Evolutionary conservation across 2,329 filamentous ascomycete species (phyloP).

Genomic region (Penicillium sp.): DNA sequence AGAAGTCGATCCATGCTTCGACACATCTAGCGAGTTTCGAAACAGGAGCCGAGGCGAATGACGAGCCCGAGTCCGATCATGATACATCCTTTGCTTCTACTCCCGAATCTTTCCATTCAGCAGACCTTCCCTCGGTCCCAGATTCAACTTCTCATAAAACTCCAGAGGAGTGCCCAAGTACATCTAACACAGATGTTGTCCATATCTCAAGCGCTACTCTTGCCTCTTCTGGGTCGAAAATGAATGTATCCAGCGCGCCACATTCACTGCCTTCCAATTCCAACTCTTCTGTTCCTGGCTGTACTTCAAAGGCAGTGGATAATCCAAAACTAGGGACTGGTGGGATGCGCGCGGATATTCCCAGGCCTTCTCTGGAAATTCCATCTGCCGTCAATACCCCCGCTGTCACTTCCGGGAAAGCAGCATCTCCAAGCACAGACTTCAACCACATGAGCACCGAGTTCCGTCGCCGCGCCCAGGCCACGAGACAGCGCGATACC

Average conservation of each 20-base stretch:
- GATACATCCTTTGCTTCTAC: slow-evolving; percentile 34
- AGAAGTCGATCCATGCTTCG: too few species aligned
- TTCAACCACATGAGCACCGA: slow-evolving; percentile 29
- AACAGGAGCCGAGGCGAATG: too few species aligned
- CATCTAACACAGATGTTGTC: too few species aligned
- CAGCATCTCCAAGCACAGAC: slow-evolving; percentile 26
- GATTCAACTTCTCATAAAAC: slow-evolving; percentile 18
- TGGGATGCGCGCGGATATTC: slow-evolving; percentile 1
- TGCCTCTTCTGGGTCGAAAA: too few species aligned
- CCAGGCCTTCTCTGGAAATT: slow-evolving; percentile 3
- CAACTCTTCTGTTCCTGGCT: neutral
- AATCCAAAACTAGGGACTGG: too few species aligned
- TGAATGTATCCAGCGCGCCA: too few species aligned
- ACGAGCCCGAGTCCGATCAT: slow-evolving; percentile 23
- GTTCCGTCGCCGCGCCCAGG: slow-evolving; percentile 52
- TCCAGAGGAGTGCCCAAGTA: slow-evolving; percentile 12
- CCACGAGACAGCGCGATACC: slow-evolving; percentile 52
- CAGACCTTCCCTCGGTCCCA: slow-evolving; percentile 21
- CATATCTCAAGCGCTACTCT: too few species aligned
- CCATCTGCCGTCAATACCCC: slow-evolving; percentile 1
- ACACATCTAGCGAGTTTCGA: too few species aligned
- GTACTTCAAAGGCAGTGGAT: too few species aligned
- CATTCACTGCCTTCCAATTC: too few species aligned
- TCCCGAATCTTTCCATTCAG: slow-evolving; percentile 42
- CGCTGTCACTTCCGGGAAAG: slow-evolving; percentile 18